Evolutionary conservation across 805 yeast genomes (phyloP).

Genomic region (Grigorovia transvaalensis): DNA sequence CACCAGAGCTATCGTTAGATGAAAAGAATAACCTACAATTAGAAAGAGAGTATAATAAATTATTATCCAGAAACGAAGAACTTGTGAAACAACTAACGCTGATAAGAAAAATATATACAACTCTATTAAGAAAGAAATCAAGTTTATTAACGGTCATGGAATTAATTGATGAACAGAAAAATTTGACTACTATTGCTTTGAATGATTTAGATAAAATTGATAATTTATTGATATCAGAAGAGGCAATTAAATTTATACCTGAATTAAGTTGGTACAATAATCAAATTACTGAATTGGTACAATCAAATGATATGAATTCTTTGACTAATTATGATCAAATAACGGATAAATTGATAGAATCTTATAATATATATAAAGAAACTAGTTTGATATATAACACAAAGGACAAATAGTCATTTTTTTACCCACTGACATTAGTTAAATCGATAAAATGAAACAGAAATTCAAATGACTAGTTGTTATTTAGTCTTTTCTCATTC

Average conservation of each 20-base stretch:
- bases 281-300: conserved; percentile 7
- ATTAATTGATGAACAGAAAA: conserved; percentile 4
- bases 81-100: conserved; percentile 22
- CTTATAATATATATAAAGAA: conserved; percentile 19
- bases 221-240: conserved; percentile 10
- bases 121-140: conserved; percentile 23
- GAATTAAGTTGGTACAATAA: conserved; percentile 23
- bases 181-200: not conserved
- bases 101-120: conserved; percentile 24
- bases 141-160: conserved; percentile 16
- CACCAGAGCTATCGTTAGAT: not conserved
- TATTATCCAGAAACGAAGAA: conserved; percentile 23
- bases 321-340: conserved; percentile 9
- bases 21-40: not conserved
- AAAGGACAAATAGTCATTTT: too few species aligned
- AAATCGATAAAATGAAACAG: not conserved
- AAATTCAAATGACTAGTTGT: not conserved
- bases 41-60: conserved; percentile 7
- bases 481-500: conserved; percentile 30
- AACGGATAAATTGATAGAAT: conserved; percentile 19
- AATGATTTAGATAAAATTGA: not conserved
- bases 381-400: conserved; percentile 24
- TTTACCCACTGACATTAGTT: not conserved
- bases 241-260: conserved; percentile 13
- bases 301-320: not conserved